A percentile compares a stretch with the other conserved stretches of the same genome.
Evolutionary conservation across 768 basidiomycete genomes (phyloP).

Genomic region (Mrakia frigida): DNA sequence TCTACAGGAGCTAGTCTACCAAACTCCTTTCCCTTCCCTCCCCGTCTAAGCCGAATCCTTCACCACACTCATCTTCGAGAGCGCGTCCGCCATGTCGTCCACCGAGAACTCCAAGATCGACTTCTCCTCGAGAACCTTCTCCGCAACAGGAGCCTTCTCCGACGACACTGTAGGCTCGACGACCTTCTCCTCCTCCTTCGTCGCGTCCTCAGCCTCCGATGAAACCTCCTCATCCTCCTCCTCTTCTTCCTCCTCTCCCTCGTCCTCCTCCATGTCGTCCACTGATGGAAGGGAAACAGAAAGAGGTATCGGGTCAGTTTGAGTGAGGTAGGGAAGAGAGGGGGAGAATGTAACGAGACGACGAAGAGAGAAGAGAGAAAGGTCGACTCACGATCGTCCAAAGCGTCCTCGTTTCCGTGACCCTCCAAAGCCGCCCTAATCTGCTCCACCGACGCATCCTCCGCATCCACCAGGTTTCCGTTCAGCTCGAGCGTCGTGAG

Average conservation of each 20-base stretch:
- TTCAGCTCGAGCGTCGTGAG: slow-evolving; percentile 75
- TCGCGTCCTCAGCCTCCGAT: slow-evolving; percentile 3
- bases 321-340: not conserved
- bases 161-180: not conserved
- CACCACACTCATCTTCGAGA: slow-evolving; percentile 27
- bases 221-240: slow-evolving; percentile 19
- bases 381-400: slow-evolving; percentile 54
- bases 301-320: not conserved
- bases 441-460: slow-evolving; percentile 50
- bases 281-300: not conserved
- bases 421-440: slow-evolving; percentile 47
- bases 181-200: not conserved
- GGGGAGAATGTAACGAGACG: not conserved
- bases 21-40: not conserved
- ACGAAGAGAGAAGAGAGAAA: not conserved
- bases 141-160: not conserved
- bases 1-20: no score
- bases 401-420: slow-evolving; percentile 67
- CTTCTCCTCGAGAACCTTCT: not conserved
- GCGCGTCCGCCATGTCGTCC: slow-evolving; percentile 32
- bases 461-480: slow-evolving; percentile 57
- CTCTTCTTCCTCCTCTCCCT: slow-evolving; percentile 29
- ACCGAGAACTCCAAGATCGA: slow-evolving; percentile 25
- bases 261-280: slow-evolving; percentile 34
- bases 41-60: slow-evolving; percentile 7